phyloP scores from a whole-genome alignment of 352 stramenopile species.

The Phytopythium mirpurense region DNA sequence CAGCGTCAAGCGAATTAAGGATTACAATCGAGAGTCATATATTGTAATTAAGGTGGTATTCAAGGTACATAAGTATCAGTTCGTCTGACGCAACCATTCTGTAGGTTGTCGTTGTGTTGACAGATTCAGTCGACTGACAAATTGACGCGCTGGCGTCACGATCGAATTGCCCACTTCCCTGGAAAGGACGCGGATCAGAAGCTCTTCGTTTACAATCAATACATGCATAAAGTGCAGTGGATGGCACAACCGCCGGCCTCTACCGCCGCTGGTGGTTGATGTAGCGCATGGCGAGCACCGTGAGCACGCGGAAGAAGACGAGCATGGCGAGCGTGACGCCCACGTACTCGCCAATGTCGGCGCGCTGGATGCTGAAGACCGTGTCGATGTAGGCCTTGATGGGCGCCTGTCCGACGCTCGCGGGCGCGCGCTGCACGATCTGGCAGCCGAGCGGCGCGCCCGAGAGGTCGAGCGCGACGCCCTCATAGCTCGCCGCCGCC shows the following conservation, averaged over 20 bases:
- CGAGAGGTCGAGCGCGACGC: slow-evolving; percentile 11
- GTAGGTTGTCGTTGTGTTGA: no score
- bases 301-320: slow-evolving; percentile 31
- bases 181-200: no score
- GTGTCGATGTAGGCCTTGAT: slow-evolving; percentile 30
- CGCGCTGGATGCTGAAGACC: slow-evolving; percentile 39
- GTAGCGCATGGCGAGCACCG: slow-evolving; percentile 33
- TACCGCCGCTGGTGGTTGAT: slow-evolving; percentile 37
- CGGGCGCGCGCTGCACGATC: slow-evolving; percentile 24
- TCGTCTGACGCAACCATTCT: no score
- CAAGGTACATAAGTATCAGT: no score
- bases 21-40: no score
- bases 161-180: no score
- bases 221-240: no score
- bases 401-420: slow-evolving; percentile 17
- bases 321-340: slow-evolving; percentile 26
- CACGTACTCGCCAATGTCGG: slow-evolving; percentile 25
- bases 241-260: neutral
- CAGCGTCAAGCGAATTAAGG: no score
- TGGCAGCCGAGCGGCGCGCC: slow-evolving; percentile 22
- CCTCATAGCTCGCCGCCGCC: slow-evolving; percentile 12
- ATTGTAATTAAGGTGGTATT: no score
- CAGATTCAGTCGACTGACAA: no score
- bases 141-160: no score
- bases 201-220: no score